phyloP scores from a whole-genome alignment of 495 filamentous ascomycete genomes.

The Aspergillus cristatus region DNA sequence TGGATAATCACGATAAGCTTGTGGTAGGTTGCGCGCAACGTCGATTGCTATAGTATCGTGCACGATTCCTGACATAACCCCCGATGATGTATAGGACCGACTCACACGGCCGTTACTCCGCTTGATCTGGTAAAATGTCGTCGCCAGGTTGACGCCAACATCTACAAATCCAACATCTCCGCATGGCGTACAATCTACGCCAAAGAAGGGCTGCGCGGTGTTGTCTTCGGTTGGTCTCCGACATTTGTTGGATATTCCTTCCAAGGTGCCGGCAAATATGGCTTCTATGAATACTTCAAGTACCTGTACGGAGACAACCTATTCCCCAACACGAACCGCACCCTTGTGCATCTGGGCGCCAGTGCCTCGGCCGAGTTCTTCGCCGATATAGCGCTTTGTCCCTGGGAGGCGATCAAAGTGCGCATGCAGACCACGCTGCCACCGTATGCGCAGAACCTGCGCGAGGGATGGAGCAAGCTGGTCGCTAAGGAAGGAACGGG shows the following conservation, averaged over 20 bases:
- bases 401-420: conserved; percentile 63
- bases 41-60: too few species aligned
- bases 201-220: conserved; percentile 56
- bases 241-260: conserved; percentile 62
- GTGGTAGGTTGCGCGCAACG: conserved; percentile 35
- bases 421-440: conserved; percentile 65
- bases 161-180: conserved; percentile 58
- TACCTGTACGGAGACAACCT: conserved; percentile 56
- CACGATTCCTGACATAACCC: too few species aligned
- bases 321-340: conserved; percentile 54
- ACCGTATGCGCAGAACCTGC: conserved; percentile 50
- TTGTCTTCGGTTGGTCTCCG: conserved; percentile 66
- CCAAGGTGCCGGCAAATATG: conserved; percentile 72
- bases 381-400: conserved; percentile 59
- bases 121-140: conserved; percentile 63
- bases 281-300: conserved; percentile 70
- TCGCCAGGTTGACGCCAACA: conserved; percentile 61
- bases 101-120: conserved; percentile 51
- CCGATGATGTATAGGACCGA: conserved; percentile 24
- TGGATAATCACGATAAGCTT: conserved; percentile 36
- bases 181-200: conserved; percentile 58
- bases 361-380: conserved; percentile 60
- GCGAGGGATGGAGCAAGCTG: conserved; percentile 55
- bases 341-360: conserved; percentile 55
- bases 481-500: conserved; percentile 48